Evolutionary conservation across 345 rosid genomes (phyloP).

Genomic region (Raphanus raphanistrum): DNA sequence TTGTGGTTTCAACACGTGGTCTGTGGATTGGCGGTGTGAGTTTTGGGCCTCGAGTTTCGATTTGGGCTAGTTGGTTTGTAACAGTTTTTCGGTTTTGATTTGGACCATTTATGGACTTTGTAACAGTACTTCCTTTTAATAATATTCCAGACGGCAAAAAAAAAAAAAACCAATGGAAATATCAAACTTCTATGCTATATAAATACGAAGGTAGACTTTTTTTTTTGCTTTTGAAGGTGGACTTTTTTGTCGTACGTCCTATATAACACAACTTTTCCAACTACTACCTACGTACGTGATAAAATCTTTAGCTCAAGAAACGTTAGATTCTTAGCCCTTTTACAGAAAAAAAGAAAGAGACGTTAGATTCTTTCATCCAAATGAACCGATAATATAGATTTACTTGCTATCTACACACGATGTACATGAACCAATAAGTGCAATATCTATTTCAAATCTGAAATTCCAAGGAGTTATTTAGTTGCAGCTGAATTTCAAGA

Average conservation of each 20-base stretch:
- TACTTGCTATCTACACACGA: neutral
- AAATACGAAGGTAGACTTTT: neutral
- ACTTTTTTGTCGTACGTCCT: neutral
- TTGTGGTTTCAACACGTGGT: too few relatives aligned
- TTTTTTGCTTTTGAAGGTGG: neutral
- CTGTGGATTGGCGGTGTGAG: too few relatives aligned
- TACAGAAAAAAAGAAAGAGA: neutral
- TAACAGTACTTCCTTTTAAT: too few relatives aligned
- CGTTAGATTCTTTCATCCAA: neutral
- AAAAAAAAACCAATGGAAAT: neutral
- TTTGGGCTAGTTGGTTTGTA: too few relatives aligned
- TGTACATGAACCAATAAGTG: neutral
- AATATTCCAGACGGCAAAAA: too few relatives aligned
- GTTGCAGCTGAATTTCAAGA: constrained; percentile 11
- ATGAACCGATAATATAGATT: neutral
- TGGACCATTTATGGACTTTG: too few relatives aligned
- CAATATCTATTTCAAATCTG: constrained; percentile 8
- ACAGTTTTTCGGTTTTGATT: too few relatives aligned
- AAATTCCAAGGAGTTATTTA: neutral
- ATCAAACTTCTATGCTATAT: neutral
- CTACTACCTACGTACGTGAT: neutral
- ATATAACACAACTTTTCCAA: neutral
- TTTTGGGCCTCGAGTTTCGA: too few relatives aligned
- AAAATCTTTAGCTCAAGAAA: neutral
- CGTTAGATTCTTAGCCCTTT: neutral